Conservation (phyloP, 768 basidiomycete genomes). For the Collybia sp. region DNA sequence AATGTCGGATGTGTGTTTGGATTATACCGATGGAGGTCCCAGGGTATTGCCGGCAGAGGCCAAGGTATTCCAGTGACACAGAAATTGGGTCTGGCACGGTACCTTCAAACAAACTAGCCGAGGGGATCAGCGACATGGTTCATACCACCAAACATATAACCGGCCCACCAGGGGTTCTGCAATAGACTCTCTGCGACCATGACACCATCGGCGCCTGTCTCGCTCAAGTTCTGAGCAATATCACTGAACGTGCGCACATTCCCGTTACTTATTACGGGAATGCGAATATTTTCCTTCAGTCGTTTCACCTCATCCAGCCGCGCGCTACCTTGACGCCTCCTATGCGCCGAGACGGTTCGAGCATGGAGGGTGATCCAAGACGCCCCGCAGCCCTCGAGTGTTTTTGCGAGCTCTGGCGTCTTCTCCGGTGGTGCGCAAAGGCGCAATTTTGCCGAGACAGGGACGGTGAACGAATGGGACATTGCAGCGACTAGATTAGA, state of each 20-base stretch:
- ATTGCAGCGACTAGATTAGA: constrained; percentile 53
- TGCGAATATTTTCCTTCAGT: constrained; percentile 42
- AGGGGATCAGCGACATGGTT: constrained; percentile 5
- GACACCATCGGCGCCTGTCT: constrained; percentile 64
- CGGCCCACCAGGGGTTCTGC: constrained; percentile 62
- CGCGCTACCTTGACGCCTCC: constrained; percentile 71
- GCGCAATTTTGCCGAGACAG: constrained; percentile 61
- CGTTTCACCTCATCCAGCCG: constrained; percentile 54
- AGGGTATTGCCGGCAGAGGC: constrained; percentile 48
- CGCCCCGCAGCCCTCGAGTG: constrained; percentile 60
- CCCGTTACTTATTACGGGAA: constrained; percentile 75
- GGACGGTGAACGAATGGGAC: constrained; percentile 56
- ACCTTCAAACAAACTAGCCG: constrained; percentile 51
- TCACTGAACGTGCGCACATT: constrained; percentile 65
- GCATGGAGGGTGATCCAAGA: constrained; percentile 75
- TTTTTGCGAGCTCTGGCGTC: constrained; percentile 52
- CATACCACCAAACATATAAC: not conserved
- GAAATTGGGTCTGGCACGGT: constrained; percentile 56
- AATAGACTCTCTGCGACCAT: constrained; percentile 83
- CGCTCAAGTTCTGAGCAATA: constrained; percentile 43
- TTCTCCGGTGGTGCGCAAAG: constrained; percentile 48
- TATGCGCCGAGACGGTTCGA: constrained; percentile 63
- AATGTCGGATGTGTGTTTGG: constrained; percentile 63
- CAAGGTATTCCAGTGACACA: constrained; percentile 68
- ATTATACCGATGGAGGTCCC: constrained; percentile 43